A percentile compares a stretch with the other conserved stretches of the same genome.
Conservation (phyloP, 2,329 filamentous ascomycete species). For the Dactylellina drechsleri region DNA sequence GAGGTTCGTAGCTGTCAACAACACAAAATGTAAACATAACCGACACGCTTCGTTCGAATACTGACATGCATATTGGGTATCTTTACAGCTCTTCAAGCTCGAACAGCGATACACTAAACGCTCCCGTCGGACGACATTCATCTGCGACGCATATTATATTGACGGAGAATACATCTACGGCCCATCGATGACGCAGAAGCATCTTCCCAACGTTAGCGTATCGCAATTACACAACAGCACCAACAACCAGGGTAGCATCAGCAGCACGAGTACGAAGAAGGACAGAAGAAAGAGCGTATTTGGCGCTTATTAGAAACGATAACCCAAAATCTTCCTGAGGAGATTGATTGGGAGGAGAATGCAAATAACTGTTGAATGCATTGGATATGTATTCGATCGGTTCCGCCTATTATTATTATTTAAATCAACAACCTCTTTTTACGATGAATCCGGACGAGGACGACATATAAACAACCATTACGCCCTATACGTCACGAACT, state of each 20-base stretch:
- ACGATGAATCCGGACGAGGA: slow-evolving; percentile 50
- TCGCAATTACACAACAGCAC: slow-evolving; percentile 24
- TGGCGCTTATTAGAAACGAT: slow-evolving; percentile 35
- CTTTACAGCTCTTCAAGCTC: slow-evolving; percentile 83
- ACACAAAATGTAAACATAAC: neutral
- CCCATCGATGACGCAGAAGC: slow-evolving; percentile 53
- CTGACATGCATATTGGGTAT: slow-evolving; percentile 15
- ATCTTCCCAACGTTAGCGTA: slow-evolving; percentile 33
- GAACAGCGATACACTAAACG: slow-evolving; percentile 94
- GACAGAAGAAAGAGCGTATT: slow-evolving; percentile 52
- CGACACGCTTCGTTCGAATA: neutral
- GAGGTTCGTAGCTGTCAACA: no score
- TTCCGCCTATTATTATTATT: no score
- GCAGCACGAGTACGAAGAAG: slow-evolving; percentile 40
- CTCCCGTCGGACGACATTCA: slow-evolving; percentile 88
- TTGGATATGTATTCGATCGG: slow-evolving; percentile 17
- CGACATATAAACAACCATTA: slow-evolving; percentile 16
- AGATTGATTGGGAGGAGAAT: neutral
- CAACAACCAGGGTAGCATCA: slow-evolving; percentile 35
- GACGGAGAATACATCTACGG: slow-evolving; percentile 94
- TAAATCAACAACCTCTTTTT: neutral
- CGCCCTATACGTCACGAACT: slow-evolving; percentile 37
- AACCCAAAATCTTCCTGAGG: no score
- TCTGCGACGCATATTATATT: slow-evolving; percentile 88
- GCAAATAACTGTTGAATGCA: neutral